A percentile compares a stretch with the other conserved stretches of the same genome.
These are phyloP conservation scores for Monilinia fructigena DNA, from an alignment of 2,329 filamentous ascomycete species.

Conservation along the genomic window DNA sequence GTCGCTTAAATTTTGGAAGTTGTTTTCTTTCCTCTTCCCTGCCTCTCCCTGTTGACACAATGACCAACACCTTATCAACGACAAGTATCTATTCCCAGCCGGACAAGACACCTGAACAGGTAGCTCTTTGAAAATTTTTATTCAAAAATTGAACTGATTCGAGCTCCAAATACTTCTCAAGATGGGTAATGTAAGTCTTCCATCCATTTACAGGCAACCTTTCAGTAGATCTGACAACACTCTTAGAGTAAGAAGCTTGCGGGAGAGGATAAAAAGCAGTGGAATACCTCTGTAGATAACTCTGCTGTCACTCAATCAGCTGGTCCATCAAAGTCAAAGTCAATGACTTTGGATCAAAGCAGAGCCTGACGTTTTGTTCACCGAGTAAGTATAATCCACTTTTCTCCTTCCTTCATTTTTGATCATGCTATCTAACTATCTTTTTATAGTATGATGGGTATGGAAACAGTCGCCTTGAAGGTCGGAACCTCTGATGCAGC, in stretches of 20 bases:
- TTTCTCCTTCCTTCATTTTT: neutral
- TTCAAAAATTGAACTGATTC: neutral
- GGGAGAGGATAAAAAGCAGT: neutral
- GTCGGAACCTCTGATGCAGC: neutral
- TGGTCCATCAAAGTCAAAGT: neutral
- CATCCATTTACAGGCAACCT: neutral
- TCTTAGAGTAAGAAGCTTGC: neutral
- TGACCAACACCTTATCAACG: neutral
- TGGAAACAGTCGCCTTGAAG: slow-evolving; percentile 8
- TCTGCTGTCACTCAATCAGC: neutral
- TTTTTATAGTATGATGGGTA: slow-evolving; percentile 6
- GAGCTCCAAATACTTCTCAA: neutral
- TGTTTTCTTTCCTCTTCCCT: neutral
- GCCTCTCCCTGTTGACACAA: neutral
- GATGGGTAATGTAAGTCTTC: slow-evolving; percentile 1
- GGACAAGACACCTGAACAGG: neutral
- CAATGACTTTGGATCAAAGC: neutral
- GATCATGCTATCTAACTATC: neutral
- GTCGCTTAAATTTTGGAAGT: neutral
- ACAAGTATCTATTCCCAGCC: neutral
- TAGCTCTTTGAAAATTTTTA: neutral
- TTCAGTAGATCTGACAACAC: neutral
- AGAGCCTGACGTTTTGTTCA: slow-evolving; percentile 8
- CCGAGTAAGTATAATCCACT: neutral
- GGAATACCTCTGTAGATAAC: too few relatives aligned